Base-by-base conservation (phyloP, 768 basidiomycete genomes). In the Trametes sanguinea region DNA sequence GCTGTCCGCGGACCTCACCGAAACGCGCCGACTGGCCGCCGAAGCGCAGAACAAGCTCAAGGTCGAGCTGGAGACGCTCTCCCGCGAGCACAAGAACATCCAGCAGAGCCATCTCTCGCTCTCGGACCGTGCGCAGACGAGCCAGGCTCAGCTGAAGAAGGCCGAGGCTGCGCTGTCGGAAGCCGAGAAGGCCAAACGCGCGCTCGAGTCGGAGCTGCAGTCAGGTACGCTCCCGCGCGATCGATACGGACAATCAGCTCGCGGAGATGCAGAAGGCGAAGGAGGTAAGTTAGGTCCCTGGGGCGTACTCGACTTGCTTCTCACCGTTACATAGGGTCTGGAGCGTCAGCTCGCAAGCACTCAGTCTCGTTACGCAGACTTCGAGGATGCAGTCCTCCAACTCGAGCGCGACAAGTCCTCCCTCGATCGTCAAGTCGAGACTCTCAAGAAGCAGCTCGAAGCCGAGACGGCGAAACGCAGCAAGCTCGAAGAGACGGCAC, bases 371-470 rank as follows among this genome's bases (percentile, higher is more conserved):
- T 89, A 88, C 62, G 85, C 90, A 59, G 88, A 90, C 60, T 89
- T 94, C 58, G 96, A 99, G 74, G 96, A 98, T 70, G 83, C 88
- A 0, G 83, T 92, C 1, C 80, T 97, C 6, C 86, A 90, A 66
- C 81, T 92, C 52, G 91, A 98, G 73, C 82, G 92, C 33, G 94
- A 95, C 60, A 85, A 92, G 71, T 85, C 84, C 10, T 79, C 86
- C 14, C 86, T 88, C 64, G 82, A 86, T 51, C 83, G 89, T 4
- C 89, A 94, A 66, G 71, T 90, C 61, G 90, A 95, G 27, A 78
- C 82, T 4, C 74, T 82, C 56, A 83, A 84, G 45, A 88, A 88
- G 66, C 89, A 92, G 63, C 80, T 95, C 16, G 88, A 93, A 51
- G 72, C 79, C 1, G 95, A 99, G 73, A 78, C 80, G 1, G 73